Percentiles rank a stretch among this genome's conserved stretches.
Evolutionary conservation across 306 rosid species (phyloP).

Genomic region (Mimosa bimucronata): DNA sequence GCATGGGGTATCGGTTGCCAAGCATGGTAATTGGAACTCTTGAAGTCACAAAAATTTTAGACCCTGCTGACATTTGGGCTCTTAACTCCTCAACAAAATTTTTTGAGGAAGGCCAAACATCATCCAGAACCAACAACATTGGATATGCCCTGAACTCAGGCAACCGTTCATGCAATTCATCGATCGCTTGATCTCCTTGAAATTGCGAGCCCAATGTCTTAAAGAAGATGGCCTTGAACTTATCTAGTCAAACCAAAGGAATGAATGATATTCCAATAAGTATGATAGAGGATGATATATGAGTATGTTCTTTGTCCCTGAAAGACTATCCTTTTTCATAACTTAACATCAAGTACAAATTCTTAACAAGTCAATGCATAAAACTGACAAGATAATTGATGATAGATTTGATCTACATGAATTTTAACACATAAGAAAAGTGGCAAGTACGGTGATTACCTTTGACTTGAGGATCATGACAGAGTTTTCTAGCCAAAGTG

Average conservation of each 20-base stretch:
- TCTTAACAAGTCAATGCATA: background rate
- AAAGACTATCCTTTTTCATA: background rate
- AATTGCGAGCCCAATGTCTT: background rate
- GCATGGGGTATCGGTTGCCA: background rate
- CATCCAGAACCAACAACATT: background rate
- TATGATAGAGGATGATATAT: background rate
- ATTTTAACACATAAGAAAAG: background rate
- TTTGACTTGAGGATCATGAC: slow-evolving; percentile 1
- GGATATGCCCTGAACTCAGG: background rate
- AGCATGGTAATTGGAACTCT: background rate
- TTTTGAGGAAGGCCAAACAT: slow-evolving; percentile 9
- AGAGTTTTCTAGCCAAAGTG: background rate
- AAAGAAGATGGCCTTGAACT: background rate
- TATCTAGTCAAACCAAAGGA: background rate
- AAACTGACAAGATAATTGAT: background rate
- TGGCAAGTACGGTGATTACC: background rate
- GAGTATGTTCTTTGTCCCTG: background rate
- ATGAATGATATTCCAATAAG: background rate
- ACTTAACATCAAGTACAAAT: background rate
- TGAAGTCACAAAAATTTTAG: slow-evolving; percentile 7
- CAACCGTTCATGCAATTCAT: background rate
- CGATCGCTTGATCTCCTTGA: background rate
- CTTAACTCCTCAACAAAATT: background rate
- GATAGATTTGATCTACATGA: background rate
- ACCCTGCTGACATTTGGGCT: background rate